These are phyloP conservation scores for Psilocybe subaeruginosa DNA, from an alignment of 768 basidiomycete species.

Conservation along the genomic window DNA sequence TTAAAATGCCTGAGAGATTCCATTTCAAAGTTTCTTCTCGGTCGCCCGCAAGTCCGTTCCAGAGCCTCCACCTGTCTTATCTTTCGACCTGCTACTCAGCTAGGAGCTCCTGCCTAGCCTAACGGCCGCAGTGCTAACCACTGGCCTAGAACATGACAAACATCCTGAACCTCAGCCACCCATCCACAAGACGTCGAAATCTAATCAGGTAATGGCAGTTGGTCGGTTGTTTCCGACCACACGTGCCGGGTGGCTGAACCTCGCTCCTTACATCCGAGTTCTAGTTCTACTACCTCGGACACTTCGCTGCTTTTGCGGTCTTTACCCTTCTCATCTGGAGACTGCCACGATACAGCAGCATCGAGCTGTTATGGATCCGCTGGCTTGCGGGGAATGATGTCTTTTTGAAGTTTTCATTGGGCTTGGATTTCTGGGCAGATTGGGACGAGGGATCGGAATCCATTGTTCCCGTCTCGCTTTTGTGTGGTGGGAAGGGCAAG, in stretches of 20 bases:
- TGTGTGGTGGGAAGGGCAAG: neutral
- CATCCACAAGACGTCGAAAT: conserved; percentile 6
- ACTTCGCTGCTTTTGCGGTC: conserved; percentile 27
- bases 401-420: neutral
- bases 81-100: neutral
- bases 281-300: conserved; percentile 20
- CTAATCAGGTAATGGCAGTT: conserved; percentile 21
- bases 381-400: neutral
- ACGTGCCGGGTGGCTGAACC: conserved; percentile 40
- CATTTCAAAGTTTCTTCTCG: neutral
- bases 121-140: neutral
- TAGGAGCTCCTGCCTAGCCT: neutral
- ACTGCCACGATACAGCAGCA: conserved; percentile 8
- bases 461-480: neutral
- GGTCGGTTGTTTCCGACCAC: conserved; percentile 30
- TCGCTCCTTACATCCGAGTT: conserved; percentile 33
- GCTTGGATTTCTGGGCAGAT: neutral
- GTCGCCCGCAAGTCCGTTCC: neutral
- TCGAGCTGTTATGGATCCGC: neutral
- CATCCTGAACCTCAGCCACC: neutral
- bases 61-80: neutral
- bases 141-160: neutral
- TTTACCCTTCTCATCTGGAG: conserved; percentile 20
- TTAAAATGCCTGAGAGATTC: neutral
- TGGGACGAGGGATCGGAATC: neutral